Evolutionary conservation across 108 stramenopile genomes (phyloP).

Genomic region (Cyclotella choctawhatcheeana): DNA sequence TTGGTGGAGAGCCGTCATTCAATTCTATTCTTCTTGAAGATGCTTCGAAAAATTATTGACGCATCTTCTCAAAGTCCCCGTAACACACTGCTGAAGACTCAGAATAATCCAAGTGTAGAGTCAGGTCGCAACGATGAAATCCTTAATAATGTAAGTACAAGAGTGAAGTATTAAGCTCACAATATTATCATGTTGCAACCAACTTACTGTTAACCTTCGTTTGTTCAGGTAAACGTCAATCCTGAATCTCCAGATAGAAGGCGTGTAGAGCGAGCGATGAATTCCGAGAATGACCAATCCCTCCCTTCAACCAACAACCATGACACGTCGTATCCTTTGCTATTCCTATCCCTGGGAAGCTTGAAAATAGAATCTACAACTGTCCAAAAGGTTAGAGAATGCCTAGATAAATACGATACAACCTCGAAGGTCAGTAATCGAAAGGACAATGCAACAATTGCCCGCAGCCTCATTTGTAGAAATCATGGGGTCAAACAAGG

Average conservation of each 20-base stretch:
- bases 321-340: conserved; percentile 40
- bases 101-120: not conserved
- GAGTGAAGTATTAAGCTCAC: too few relatives aligned
- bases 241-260: not conserved
- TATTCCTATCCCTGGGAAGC: conserved; percentile 38
- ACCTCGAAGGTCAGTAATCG: not conserved
- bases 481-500: conserved; percentile 12
- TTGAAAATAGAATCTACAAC: conserved; percentile 34
- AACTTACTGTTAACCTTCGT: not conserved
- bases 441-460: conserved; percentile 8
- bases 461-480: conserved; percentile 32
- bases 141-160: not conserved
- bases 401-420: conserved; percentile 21
- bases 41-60: conserved; percentile 7
- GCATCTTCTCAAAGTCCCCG: not conserved
- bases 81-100: not conserved
- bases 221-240: not conserved
- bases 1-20: conserved; percentile 20
- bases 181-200: too few relatives aligned
- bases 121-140: conserved; percentile 1
- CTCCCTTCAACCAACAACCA: conserved; percentile 5
- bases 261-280: not conserved
- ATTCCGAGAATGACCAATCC: not conserved
- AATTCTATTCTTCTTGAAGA: conserved; percentile 29
- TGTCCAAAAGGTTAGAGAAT: conserved; percentile 31